These are phyloP conservation scores for Auricularia heimuer DNA, from an alignment of 768 basidiomycete species.

Conservation along the genomic window DNA sequence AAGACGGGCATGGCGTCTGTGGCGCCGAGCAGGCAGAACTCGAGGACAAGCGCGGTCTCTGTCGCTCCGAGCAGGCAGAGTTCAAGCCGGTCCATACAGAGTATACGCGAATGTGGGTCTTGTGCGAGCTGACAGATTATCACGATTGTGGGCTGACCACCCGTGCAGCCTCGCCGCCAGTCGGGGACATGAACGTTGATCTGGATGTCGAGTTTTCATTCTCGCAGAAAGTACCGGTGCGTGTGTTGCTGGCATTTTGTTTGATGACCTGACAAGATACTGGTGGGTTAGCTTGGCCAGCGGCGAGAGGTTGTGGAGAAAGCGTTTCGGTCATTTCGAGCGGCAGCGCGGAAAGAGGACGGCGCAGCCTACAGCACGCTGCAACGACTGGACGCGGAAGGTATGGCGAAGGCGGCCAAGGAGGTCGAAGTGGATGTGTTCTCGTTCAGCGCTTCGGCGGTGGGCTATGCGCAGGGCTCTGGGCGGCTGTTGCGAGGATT, in stretches of 20 bases:
- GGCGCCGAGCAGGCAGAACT: background rate
- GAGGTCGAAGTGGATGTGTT: background rate
- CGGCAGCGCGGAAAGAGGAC: background rate
- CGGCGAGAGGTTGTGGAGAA: background rate
- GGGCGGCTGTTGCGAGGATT: background rate
- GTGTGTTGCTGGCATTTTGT: background rate
- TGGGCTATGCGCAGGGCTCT: background rate
- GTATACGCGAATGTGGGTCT: background rate
- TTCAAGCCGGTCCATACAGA: background rate
- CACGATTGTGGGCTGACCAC: background rate
- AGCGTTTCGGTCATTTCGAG: background rate
- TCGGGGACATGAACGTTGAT: conserved; percentile 8
- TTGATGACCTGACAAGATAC: background rate
- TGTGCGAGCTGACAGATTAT: background rate
- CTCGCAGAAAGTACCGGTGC: conserved; percentile 23
- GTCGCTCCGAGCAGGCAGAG: background rate
- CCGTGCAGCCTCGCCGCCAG: background rate
- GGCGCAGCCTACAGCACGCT: background rate
- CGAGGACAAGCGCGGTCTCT: background rate
- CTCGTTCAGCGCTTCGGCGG: background rate
- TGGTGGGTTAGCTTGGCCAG: background rate
- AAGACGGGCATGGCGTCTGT: background rate
- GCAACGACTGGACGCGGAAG: background rate
- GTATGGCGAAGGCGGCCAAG: background rate
- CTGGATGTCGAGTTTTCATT: conserved; percentile 19